These are phyloP conservation scores for Solanum lignicaule DNA, from an alignment of 257 asterid species.

Conservation along the genomic window DNA sequence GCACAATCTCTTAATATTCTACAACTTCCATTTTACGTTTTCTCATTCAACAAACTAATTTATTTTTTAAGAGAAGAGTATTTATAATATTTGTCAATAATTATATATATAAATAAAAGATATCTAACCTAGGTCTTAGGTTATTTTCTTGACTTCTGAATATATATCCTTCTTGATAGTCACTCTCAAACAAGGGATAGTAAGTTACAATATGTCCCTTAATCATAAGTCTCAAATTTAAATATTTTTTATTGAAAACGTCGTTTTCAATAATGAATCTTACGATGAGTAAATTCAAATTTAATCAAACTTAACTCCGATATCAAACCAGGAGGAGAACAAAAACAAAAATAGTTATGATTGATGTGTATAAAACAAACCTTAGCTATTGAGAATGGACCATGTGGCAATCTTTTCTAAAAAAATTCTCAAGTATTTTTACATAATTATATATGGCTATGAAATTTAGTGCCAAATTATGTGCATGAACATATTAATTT, in stretches of 20 bases:
- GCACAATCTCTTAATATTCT: background rate
- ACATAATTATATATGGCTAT: background rate
- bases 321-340: background rate
- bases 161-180: background rate
- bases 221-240: too few species aligned
- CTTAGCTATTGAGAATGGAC: slow-evolving; percentile 10
- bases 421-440: background rate
- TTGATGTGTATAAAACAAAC: background rate
- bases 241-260: accelerated
- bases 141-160: background rate
- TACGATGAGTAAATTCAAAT: too few species aligned
- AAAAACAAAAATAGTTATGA: background rate
- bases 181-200: background rate
- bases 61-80: background rate
- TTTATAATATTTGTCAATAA: background rate
- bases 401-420: slow-evolving; percentile 2
- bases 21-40: slow-evolving; percentile 5
- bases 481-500: slow-evolving; percentile 11
- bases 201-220: background rate
- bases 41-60: background rate
- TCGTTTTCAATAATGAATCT: too few species aligned
- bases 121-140: background rate
- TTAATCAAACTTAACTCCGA: background rate
- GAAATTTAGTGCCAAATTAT: slow-evolving; percentile 38
- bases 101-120: background rate